phyloP scores from a whole-genome alignment of 1,284 basidiomycete genomes.

The Cryptococcus sp. region DNA sequence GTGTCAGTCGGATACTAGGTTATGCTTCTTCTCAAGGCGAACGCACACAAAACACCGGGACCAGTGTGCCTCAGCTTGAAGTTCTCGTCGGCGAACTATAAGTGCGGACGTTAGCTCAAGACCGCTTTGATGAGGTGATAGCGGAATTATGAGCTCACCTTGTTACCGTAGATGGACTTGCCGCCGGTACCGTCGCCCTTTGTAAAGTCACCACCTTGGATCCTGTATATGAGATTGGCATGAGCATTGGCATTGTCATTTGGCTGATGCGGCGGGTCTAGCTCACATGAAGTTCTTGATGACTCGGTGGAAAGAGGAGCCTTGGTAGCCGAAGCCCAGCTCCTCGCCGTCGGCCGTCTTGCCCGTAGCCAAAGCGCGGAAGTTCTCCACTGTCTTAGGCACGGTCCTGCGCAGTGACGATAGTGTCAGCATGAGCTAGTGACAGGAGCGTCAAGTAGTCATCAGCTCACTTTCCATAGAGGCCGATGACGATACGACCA shows the following conservation, averaged over 20 bases:
- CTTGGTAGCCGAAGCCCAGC: conserved; percentile 72
- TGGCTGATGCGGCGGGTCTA: too few relatives aligned
- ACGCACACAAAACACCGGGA: conserved; percentile 69
- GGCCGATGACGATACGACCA: conserved; percentile 79
- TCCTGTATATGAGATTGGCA: conserved; percentile 47
- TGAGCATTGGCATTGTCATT: background rate
- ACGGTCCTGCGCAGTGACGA: conserved; percentile 65
- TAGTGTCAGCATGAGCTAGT: background rate
- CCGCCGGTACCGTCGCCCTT: conserved; percentile 65
- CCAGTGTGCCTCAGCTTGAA: conserved; percentile 87
- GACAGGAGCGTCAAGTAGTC: too few relatives aligned
- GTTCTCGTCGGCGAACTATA: conserved; percentile 69
- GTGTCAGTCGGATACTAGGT: conserved; percentile 13
- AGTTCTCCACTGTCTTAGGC: conserved; percentile 70
- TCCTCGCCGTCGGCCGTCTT: conserved; percentile 74
- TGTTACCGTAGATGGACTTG: conserved; percentile 63
- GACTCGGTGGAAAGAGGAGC: conserved; percentile 69
- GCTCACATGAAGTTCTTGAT: conserved; percentile 69
- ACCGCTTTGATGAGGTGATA: too few relatives aligned
- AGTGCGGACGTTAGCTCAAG: conserved; percentile 4
- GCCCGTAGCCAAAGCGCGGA: conserved; percentile 69
- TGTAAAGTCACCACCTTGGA: conserved; percentile 73
- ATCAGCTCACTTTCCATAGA: conserved; percentile 68
- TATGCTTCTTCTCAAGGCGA: background rate
- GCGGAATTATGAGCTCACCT: conserved; percentile 18